A percentile compares a stretch with the other conserved stretches of the same genome.
These are phyloP conservation scores for Fusarium sp. DNA, from an alignment of 2,329 filamentous ascomycete species.

Conservation along the genomic window DNA sequence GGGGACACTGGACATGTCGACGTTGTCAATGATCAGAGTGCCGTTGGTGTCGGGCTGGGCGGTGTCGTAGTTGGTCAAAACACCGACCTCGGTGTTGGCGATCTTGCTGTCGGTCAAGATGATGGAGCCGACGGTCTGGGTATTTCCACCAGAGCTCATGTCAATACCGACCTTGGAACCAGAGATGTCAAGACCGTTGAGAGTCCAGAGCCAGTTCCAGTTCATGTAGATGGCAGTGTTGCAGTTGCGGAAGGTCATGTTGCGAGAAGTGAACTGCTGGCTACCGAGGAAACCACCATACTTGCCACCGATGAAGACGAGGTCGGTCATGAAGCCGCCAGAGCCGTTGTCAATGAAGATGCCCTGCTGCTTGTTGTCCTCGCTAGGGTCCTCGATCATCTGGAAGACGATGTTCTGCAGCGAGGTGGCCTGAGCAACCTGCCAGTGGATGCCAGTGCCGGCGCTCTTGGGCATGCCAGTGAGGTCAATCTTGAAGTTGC, in stretches of 20 bases:
- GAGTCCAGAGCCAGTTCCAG: slow-evolving; percentile 91
- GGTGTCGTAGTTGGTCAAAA: slow-evolving; percentile 78
- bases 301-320: slow-evolving; percentile 84
- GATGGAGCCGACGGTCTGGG: slow-evolving; percentile 81
- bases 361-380: slow-evolving; percentile 76
- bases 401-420: slow-evolving; percentile 85
- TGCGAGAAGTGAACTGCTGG: slow-evolving; percentile 88
- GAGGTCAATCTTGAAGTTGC: slow-evolving; percentile 84
- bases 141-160: slow-evolving; percentile 73
- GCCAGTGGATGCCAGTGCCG: slow-evolving; percentile 84
- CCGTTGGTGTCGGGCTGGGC: slow-evolving; percentile 75
- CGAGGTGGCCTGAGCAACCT: slow-evolving; percentile 84
- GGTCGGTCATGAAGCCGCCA: slow-evolving; percentile 84
- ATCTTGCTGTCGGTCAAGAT: slow-evolving; percentile 84
- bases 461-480: slow-evolving; percentile 69
- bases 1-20: slow-evolving; percentile 79
- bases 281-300: slow-evolving; percentile 83
- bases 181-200: slow-evolving; percentile 80
- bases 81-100: slow-evolving; percentile 77
- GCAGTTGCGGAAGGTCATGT: slow-evolving; percentile 83
- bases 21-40: slow-evolving; percentile 87
- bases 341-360: slow-evolving; percentile 89
- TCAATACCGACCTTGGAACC: slow-evolving; percentile 81
- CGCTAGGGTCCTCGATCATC: slow-evolving; percentile 74
- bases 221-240: slow-evolving; percentile 88